A percentile compares a stretch with the other conserved stretches of the same genome.
Conservation (phyloP, 1,139 yeast species). For the Candida sanyaensis region DNA sequence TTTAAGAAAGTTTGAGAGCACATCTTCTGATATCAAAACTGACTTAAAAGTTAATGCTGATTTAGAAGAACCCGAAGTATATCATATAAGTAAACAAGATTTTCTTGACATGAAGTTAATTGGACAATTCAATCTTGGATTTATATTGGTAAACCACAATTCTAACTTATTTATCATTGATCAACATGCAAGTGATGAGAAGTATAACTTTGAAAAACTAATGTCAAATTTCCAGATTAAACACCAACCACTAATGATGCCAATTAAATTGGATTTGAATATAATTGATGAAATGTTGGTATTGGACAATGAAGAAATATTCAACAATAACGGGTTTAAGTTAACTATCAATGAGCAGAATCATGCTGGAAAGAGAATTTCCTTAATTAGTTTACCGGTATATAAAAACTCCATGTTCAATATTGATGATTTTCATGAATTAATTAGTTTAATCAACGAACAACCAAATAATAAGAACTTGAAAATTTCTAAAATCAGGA, state of each 20-base stretch:
- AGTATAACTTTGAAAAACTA: constrained; percentile 79
- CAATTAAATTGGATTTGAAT: constrained; percentile 63
- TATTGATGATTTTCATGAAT: constrained; percentile 69
- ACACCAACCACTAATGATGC: constrained; percentile 71
- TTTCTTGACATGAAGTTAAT: constrained; percentile 72
- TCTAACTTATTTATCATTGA: constrained; percentile 80
- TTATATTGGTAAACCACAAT: constrained; percentile 63
- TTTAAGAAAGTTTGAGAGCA: background rate
- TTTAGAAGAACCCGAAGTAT: constrained; percentile 42
- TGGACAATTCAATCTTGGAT: constrained; percentile 94
- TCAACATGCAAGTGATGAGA: constrained; percentile 98
- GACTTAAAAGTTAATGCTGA: constrained; percentile 18
- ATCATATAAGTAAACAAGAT: constrained; percentile 62
- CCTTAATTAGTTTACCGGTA: constrained; percentile 65
- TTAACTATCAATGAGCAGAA: constrained; percentile 43
- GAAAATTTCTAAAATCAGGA: constrained; percentile 74
- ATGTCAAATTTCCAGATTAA: constrained; percentile 51
- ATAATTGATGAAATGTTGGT: constrained; percentile 78
- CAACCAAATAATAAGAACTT: constrained; percentile 38
- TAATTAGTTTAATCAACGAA: constrained; percentile 58
- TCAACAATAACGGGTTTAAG: constrained; percentile 75
- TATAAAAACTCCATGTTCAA: constrained; percentile 72
- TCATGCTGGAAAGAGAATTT: constrained; percentile 59
- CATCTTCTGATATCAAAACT: background rate
- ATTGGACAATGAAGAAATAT: constrained; percentile 54